These are phyloP conservation scores for Pyricularia pennisetigena DNA, from an alignment of 2,329 filamentous ascomycete species.

Conservation along the genomic window DNA sequence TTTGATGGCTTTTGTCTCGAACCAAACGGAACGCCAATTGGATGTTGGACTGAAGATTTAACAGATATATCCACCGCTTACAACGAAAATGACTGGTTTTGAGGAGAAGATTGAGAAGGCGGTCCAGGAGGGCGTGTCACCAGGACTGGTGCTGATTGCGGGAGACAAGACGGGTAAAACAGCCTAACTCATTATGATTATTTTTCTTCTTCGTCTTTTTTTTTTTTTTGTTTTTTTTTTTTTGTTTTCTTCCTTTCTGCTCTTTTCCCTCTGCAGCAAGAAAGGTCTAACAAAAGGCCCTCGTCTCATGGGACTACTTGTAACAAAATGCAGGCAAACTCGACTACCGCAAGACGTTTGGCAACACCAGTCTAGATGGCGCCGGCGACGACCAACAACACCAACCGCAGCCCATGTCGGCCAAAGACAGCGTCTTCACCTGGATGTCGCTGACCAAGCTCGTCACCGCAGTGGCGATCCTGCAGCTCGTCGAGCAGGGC, in stretches of 20 bases:
- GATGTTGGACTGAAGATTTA: not conserved
- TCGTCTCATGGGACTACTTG: not conserved
- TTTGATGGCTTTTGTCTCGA: not conserved
- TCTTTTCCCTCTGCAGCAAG: not conserved
- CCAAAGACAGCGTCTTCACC: constrained; percentile 19
- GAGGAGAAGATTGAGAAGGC: constrained; percentile 11
- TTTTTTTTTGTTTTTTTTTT: not conserved
- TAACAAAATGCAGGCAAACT: constrained; percentile 12
- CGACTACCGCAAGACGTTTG: constrained; percentile 14
- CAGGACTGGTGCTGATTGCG: constrained; percentile 13
- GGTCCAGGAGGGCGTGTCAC: constrained; percentile 10
- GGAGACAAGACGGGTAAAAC: constrained; percentile 8
- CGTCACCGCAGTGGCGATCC: constrained; percentile 30
- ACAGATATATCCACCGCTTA: not conserved
- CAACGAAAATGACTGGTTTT: constrained; percentile 8
- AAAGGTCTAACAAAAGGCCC: not conserved
- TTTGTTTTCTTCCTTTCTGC: not conserved
- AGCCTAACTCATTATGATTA: not conserved
- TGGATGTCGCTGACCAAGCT: constrained; percentile 30
- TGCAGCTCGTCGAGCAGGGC: constrained; percentile 37
- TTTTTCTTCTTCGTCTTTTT: not conserved
- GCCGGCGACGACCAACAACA: constrained; percentile 1
- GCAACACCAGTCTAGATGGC: constrained; percentile 8
- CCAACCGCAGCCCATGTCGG: constrained; percentile 8
- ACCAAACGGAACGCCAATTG: not conserved